Evolutionary conservation across 2,329 filamentous ascomycete species (phyloP), one percentile per base, ranked within the genome.

Genomic region (Cladosporium sp.): DNA sequence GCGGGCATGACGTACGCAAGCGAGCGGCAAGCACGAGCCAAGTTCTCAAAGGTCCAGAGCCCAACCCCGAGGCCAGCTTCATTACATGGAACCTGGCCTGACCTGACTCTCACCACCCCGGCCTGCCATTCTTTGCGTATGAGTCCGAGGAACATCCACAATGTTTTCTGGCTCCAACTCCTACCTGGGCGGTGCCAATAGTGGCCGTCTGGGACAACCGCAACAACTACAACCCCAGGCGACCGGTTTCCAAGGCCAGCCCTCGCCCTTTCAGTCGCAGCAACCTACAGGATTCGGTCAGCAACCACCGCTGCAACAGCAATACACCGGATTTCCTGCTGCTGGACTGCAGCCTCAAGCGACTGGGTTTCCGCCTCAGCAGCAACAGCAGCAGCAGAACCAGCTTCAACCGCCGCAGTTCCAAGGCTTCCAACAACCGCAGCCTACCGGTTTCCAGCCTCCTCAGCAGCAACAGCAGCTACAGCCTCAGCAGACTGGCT

Each of bases 141-240:
- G 32, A 36, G 32, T 17, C 12, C 12, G 32, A n/a, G 12, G 24
- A 43, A 34, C 42, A 17, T 24, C 36, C 62, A 67, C 64, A 72
- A 96, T 96, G 92, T 97, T 89, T 75, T 93, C 89, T 59, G 89
- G 86, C 69, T 88, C 89, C 59, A 95, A 88, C 76, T 85, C 88
- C 58, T 96, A 85, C 71, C 74, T 95, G 64, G 89, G 89, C 71
- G 86, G 84, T 73, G 81, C 79, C 69, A 89, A 85, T 67, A 86
- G 79, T 75, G 82, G 86, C 68, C 86, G 84, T 54, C 87, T 86
- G 43, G 82, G 83, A 48, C 80, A 81, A 58, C 77, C 77, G 57
- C 62, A 63, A 45, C 80, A 81, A 57, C 77, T 77, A 57, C 62
- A 63, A 47, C 71, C 73, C 59, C 78, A 77, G 61, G 73, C 73